These are phyloP conservation scores for Cardamine chenopodiifolia DNA, from an alignment of 345 rosid species.

Conservation along the genomic window DNA sequence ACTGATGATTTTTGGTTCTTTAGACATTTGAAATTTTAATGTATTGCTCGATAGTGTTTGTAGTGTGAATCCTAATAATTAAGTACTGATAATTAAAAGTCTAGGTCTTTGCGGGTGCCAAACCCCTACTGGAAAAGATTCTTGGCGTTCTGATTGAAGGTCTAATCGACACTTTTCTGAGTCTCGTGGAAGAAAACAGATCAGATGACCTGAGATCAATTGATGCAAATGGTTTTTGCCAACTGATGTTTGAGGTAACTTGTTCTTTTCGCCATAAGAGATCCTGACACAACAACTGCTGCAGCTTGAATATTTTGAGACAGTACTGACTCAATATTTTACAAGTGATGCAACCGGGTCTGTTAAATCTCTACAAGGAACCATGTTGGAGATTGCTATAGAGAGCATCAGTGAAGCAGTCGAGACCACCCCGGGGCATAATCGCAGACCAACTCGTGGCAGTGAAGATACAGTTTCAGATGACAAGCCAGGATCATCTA, in stretches of 20 bases:
- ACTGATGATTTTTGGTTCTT: background rate
- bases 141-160: slow-evolving; percentile 96
- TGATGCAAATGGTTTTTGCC: slow-evolving; percentile 96
- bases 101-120: slow-evolving; percentile 94
- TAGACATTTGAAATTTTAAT: background rate
- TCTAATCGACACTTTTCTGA: slow-evolving; percentile 83
- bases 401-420: slow-evolving; percentile 68
- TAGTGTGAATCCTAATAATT: background rate
- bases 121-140: slow-evolving; percentile 90
- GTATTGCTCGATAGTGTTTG: background rate
- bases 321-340: slow-evolving; percentile 74
- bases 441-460: slow-evolving; percentile 86
- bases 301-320: slow-evolving; percentile 98
- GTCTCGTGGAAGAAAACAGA: slow-evolving; percentile 77
- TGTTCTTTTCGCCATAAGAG: slow-evolving; percentile 3
- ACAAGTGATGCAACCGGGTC: slow-evolving; percentile 83
- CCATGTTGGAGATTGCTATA: slow-evolving; percentile 82
- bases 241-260: slow-evolving; percentile 93
- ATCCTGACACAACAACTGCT: slow-evolving; percentile 27
- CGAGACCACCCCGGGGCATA: slow-evolving; percentile 70
- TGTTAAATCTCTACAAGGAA: slow-evolving; percentile 79
- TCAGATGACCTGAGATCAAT: slow-evolving; percentile 63
- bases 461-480: slow-evolving; percentile 88
- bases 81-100: slow-evolving; percentile 9
- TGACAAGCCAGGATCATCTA: slow-evolving; percentile 61